Percentiles rank a stretch among this genome's conserved stretches.
These are phyloP conservation scores for Diplodia mutila DNA, from an alignment of 2,329 filamentous ascomycete genomes.

Conservation along the genomic window DNA sequence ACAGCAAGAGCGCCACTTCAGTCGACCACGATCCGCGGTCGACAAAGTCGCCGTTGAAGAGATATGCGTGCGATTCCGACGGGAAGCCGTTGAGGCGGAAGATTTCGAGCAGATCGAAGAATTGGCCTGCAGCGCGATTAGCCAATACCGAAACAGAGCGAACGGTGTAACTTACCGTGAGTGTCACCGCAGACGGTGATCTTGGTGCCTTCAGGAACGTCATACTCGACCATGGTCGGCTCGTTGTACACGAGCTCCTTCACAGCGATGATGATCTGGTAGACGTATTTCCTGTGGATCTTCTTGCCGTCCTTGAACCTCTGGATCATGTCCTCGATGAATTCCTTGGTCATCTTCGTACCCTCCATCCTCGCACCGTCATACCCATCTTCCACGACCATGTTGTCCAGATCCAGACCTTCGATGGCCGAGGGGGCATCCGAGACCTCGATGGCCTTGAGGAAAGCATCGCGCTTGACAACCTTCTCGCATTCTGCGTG, in stretches of 20 bases:
- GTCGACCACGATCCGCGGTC: slow-evolving; percentile 97
- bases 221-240: slow-evolving; percentile 94
- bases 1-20: slow-evolving; percentile 92
- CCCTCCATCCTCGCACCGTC: slow-evolving; percentile 75
- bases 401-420: slow-evolving; percentile 84
- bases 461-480: slow-evolving; percentile 88
- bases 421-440: slow-evolving; percentile 92
- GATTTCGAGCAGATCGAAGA: slow-evolving; percentile 94
- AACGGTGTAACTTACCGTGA: slow-evolving; percentile 66
- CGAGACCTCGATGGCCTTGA: slow-evolving; percentile 90
- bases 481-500: slow-evolving; percentile 93
- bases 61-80: slow-evolving; percentile 83
- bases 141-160: slow-evolving; percentile 9
- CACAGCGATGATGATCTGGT: slow-evolving; percentile 90
- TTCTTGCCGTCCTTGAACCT: slow-evolving; percentile 96
- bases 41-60: slow-evolving; percentile 99
- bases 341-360: slow-evolving; percentile 90
- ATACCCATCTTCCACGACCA: slow-evolving; percentile 80
- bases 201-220: slow-evolving; percentile 74
- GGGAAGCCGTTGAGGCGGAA: slow-evolving; percentile 90
- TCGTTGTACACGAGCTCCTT: slow-evolving; percentile 90
- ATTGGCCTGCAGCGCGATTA: slow-evolving; percentile 70
- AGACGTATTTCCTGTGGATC: slow-evolving; percentile 94
- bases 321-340: slow-evolving; percentile 96
- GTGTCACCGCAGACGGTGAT: slow-evolving; percentile 97